Evolutionary conservation across 768 basidiomycete genomes (phyloP), one percentile per base, ranked within the genome.

Genomic region (Pleurotus eryngii): DNA sequence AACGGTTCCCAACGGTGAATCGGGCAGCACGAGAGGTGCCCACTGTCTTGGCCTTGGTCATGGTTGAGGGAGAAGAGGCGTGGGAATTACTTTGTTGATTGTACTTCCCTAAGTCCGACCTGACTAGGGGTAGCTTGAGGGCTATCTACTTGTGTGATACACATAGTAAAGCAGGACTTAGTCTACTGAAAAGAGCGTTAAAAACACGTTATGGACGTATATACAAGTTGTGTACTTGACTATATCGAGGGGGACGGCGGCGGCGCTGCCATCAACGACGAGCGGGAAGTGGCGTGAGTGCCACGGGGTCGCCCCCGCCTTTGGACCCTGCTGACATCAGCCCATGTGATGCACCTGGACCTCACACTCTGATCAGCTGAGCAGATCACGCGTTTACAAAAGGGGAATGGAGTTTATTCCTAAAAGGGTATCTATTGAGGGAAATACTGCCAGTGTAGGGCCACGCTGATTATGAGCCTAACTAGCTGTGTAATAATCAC

Each of bases 371-470:
- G 22, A 17, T 40, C 39, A 40, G 39, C n/a, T 40, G 39, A 40
- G 11, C 12, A 17, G 39, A 40, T 12, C 12, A 40, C 11, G n/a
- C 12, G n/a, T 40, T 12, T 40, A 40, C n/a, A 17, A 11, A 40
- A 54, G 30, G 15, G 30, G 18, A 20, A 20, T 15, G 12, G 24
- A n/a, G 18, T 14, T 17, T 17, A 30, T 24, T n/a, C 24, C 55
- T 17, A 45, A 24, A 37, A 17, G 40, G 24, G 43, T 43, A n/a
- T 40, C n/a, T 40, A 40, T 40, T 40, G 12, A 22, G 39, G 39
- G 39, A 11, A 17, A 40, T 56, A 56, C 35, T 56, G 55, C 39
- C 43, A 56, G n/a, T n/a, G n/a, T n/a, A n/a, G n/a, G n/a, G n/a
- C n/a, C n/a, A n/a, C n/a, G n/a, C n/a, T n/a, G n/a, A 45, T 26